Base-by-base conservation (phyloP, 305 asterid genomes). In the Fraxinus floribunda region DNA sequence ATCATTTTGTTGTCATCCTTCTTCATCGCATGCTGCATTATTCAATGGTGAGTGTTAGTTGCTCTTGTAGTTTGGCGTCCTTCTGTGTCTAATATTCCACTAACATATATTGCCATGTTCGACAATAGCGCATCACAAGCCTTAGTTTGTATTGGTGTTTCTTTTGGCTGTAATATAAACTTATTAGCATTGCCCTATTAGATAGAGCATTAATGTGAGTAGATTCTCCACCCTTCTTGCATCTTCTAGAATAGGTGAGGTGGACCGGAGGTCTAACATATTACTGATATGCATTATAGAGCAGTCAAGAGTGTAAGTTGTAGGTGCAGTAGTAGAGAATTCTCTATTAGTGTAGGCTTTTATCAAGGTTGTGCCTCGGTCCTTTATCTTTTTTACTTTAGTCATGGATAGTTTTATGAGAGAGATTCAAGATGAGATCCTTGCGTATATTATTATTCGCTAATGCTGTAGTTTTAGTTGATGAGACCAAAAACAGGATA, bases 181-280 rank as follows among this genome's bases (percentile, higher is more conserved):
- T 57, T 55, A 60, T 77, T 64, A 10, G 35, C 73, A 55, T 73
- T 77, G 2, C 74, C 86, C 38, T 32, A 72, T 39, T 39, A 70
- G 20, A 44, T 60, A 39, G 46, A 22, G 24, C 66, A 35, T 30
- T 46, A 49, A 5, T 78, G 35, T 66, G 24, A 22, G 41, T 1
- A 36, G 46, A 8, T 41, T 41, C 16, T 10, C 52, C 16, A 0
- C 16, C 52, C 0, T 2, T 41, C 52, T 39, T 39, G 13, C 16
- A 0, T 10, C 52, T 41, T 41, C 52, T 41, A 10, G 52, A 41
- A 41, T 41, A 41, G 16, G 16, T 41, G 52, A 41, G 4, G 16
- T 2, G 52, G 15, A 41, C 4, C 4, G 52, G 52, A 10, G 52
- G 52, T 10, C 3, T 9, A 39, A 34, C 35, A 32, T 32, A 30